Evolutionary conservation across 2,329 filamentous ascomycete genomes (phyloP), one percentile per base, ranked within the genome.

Genomic region (Hypoxylon sp.): DNA sequence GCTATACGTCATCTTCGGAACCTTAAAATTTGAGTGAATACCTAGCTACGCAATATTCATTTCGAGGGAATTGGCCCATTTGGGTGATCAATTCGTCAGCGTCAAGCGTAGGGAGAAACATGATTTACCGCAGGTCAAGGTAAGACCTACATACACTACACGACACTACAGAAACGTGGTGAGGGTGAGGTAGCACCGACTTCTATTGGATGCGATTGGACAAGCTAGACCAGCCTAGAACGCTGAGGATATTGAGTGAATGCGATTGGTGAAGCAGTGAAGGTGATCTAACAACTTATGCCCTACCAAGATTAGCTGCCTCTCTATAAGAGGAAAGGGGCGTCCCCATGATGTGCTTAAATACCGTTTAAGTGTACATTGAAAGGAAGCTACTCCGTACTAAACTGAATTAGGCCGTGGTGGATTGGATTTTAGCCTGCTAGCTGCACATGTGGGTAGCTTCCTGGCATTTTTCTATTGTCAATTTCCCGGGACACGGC

Each of bases 401-500:
- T 57, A 65, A 51, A 23, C 67, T 37, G 6, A 62, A 67, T 53
- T 50, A 45, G 50, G 60, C 11, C 6, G 41, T 53, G 41, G 25
- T 21, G 30, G 21, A 45, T 66, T 29, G 29, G 14, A 57, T 58
- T 59, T 48, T 67, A 56, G 52, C 48, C 34, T n/a, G n/a, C 47
- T 56, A 57, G 23, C 30, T 34, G 12, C 30, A 12, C 2, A 11
- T 12, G 30, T 3, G 12, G 9, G 14, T 68, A 58, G 46, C 61
- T 59, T 48, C 52, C 21, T 46, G 43, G 53, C 41, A 52, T 55
- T 39, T 41, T 61, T 37, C 57, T 19, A 53, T 39, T 68, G 60
- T 47, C 48, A 69, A 67, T 69, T 69, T 69, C 66, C 63, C 32
- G 30, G 53, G 56, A 58, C 48, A 56, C 60, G 63, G 66, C 53